Percentiles rank a stretch among this genome's conserved stretches.
These are phyloP conservation scores for Hyparrhenia diplandra DNA, from an alignment of 176 grass and related monocot species.

Conservation along the genomic window DNA sequence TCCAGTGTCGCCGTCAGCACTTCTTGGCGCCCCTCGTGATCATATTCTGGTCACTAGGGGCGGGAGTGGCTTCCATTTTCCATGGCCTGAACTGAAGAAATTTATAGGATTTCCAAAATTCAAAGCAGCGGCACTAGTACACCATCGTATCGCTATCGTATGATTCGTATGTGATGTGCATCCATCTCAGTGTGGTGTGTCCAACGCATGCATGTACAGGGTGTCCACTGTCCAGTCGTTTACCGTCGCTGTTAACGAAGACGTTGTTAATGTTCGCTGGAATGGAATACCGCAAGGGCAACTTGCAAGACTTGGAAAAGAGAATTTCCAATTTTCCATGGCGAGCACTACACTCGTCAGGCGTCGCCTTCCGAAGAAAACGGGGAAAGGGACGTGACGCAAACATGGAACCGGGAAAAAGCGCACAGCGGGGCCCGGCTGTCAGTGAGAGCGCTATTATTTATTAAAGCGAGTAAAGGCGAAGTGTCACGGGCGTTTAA, in stretches of 20 bases:
- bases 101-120: neutral
- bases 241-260: too few relatives aligned
- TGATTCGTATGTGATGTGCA: too few relatives aligned
- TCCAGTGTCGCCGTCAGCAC: slow-evolving; percentile 22
- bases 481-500: slow-evolving; percentile 2
- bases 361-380: neutral
- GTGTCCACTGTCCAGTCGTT: too few relatives aligned
- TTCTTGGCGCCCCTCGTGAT: neutral
- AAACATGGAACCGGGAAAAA: neutral
- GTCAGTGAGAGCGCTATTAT: neutral
- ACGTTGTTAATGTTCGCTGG: neutral
- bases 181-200: too few relatives aligned
- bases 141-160: neutral
- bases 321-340: neutral
- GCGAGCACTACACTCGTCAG: too few relatives aligned
- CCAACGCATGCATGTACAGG: too few relatives aligned
- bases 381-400: neutral
- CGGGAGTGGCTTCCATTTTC: neutral
- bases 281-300: neutral
- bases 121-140: rapidly evolving
- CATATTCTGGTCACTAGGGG: neutral
- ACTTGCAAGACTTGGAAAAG: neutral
- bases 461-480: neutral
- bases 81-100: neutral
- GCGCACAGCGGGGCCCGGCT: neutral